Conservation (phyloP, 495 filamentous ascomycete genomes). For the Schizothecium vesticola region DNA sequence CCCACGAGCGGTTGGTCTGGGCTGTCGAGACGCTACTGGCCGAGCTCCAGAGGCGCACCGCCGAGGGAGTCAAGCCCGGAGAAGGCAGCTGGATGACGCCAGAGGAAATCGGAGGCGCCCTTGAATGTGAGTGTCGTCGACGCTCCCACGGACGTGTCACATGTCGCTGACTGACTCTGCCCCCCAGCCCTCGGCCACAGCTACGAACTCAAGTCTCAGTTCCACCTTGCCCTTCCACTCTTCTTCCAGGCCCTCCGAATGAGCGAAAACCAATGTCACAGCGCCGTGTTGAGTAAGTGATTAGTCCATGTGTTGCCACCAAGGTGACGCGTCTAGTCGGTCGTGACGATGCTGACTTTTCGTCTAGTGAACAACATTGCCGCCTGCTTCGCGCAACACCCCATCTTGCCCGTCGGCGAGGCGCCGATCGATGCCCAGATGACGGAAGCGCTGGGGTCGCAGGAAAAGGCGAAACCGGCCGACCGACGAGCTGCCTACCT, state of each 20-base stretch:
- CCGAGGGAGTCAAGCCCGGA: slow-evolving; percentile 54
- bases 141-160: background rate
- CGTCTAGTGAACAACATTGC: slow-evolving; percentile 66
- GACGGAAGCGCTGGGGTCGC: slow-evolving; percentile 18
- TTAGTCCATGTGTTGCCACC: background rate
- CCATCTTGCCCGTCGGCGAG: slow-evolving; percentile 33
- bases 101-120: slow-evolving; percentile 63
- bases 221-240: slow-evolving; percentile 79
- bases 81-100: slow-evolving; percentile 71
- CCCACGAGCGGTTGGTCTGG: slow-evolving; percentile 70
- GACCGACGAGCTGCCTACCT: slow-evolving; percentile 50
- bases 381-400: slow-evolving; percentile 59
- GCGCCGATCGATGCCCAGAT: slow-evolving; percentile 27
- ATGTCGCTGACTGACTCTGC: slow-evolving; percentile 22
- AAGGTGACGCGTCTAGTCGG: background rate
- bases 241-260: slow-evolving; percentile 77
- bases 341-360: background rate
- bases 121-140: slow-evolving; percentile 51
- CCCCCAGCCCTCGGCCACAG: slow-evolving; percentile 59
- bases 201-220: slow-evolving; percentile 62
- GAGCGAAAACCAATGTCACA: slow-evolving; percentile 59
- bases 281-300: slow-evolving; percentile 63
- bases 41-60: slow-evolving; percentile 62
- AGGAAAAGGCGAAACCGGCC: slow-evolving; percentile 23
- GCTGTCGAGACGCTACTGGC: slow-evolving; percentile 74